These are phyloP conservation scores for Cordyceps cicadae DNA, from an alignment of 2,329 filamentous ascomycete genomes.

Conservation along the genomic window DNA sequence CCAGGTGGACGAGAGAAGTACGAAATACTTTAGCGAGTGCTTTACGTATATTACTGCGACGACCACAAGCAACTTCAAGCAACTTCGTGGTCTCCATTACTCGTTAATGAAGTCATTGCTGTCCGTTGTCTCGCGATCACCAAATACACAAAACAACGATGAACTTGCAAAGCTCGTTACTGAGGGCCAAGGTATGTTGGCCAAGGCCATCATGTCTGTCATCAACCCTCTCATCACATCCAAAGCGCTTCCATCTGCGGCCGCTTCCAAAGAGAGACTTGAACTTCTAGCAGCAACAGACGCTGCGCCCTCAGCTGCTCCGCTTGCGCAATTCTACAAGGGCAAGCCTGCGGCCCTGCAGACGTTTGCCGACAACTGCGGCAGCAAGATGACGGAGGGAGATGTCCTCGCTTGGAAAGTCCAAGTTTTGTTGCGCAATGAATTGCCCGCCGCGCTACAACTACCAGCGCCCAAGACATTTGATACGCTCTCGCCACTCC, in stretches of 20 bases:
- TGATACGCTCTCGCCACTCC: slow-evolving; percentile 21
- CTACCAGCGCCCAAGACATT: slow-evolving; percentile 27
- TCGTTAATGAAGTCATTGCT: slow-evolving; percentile 17
- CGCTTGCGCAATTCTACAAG: slow-evolving; percentile 16
- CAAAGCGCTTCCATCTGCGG: slow-evolving; percentile 22
- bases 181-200: slow-evolving; percentile 21
- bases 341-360: slow-evolving; percentile 25
- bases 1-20: slow-evolving; percentile 34
- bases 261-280: slow-evolving; percentile 18
- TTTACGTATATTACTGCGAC: slow-evolving; percentile 13
- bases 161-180: slow-evolving; percentile 19
- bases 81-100: slow-evolving; percentile 18
- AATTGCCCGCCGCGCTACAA: slow-evolving; percentile 26
- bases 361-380: slow-evolving; percentile 29
- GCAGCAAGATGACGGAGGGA: slow-evolving; percentile 25
- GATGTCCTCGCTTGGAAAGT: slow-evolving; percentile 38
- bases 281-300: slow-evolving; percentile 27
- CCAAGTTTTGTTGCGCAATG: slow-evolving; percentile 33
- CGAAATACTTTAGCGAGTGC: slow-evolving; percentile 29
- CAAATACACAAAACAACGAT: background rate
- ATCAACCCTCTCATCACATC: slow-evolving; percentile 22
- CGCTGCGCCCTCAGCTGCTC: slow-evolving; percentile 20
- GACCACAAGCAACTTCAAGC: slow-evolving; percentile 9
- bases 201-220: slow-evolving; percentile 19
- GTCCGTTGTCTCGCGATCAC: background rate